Evolutionary conservation across 495 filamentous ascomycete species (phyloP).

Genomic region (Lentithecium fluviatile): DNA sequence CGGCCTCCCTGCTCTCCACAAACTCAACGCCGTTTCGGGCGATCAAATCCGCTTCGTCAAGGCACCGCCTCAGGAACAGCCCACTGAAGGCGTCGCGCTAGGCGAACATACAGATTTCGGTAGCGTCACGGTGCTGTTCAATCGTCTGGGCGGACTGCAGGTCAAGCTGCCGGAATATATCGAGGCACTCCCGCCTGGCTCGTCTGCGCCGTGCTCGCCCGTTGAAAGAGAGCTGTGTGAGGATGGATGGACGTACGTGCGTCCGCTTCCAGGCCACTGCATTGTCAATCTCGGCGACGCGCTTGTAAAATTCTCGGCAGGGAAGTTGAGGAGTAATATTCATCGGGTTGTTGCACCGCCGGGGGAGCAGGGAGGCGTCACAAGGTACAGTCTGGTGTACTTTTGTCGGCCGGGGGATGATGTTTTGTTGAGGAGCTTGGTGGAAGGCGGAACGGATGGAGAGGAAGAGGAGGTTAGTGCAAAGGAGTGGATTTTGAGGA

Average conservation of each 20-base stretch:
- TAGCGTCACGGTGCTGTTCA: conserved; percentile 59
- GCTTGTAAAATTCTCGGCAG: conserved; percentile 62
- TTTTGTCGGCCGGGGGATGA: conserved; percentile 61
- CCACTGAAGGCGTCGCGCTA: conserved; percentile 46
- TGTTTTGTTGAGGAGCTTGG: conserved; percentile 51
- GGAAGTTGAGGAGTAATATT: conserved; percentile 60
- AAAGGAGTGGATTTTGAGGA: conserved; percentile 51
- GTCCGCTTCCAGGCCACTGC: conserved; percentile 55
- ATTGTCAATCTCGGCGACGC: conserved; percentile 68
- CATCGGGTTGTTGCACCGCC: conserved; percentile 62
- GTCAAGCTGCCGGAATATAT: conserved; percentile 48
- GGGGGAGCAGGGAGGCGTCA: conserved; percentile 51
- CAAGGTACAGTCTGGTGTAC: conserved; percentile 61
- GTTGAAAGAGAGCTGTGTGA: conserved; percentile 24
- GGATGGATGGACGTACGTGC: conserved; percentile 60
- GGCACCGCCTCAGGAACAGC: conserved; percentile 46
- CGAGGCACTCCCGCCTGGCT: not conserved
- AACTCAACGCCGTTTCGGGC: conserved; percentile 51
- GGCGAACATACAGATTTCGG: conserved; percentile 57
- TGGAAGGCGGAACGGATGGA: conserved; percentile 45
- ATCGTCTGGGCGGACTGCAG: conserved; percentile 60
- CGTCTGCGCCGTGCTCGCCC: not conserved
- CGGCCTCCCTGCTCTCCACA: conserved; percentile 53
- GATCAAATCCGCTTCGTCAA: conserved; percentile 61
- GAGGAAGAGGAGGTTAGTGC: conserved; percentile 45